Conservation (phyloP, 768 basidiomycete species). For the Panellus pusillus region DNA sequence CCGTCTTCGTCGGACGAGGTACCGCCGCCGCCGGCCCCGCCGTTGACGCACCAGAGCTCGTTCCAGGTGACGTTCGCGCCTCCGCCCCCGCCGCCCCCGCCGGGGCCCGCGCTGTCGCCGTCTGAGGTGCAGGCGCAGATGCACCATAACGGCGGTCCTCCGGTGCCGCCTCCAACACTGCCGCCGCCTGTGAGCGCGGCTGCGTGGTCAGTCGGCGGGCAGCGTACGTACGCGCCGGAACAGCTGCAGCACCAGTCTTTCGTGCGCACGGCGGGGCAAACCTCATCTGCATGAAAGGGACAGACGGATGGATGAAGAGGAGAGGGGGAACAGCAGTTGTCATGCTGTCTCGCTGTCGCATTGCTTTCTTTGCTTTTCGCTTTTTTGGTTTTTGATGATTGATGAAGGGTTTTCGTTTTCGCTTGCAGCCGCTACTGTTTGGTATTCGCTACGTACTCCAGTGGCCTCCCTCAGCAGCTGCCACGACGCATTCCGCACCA, state of each 20-base stretch:
- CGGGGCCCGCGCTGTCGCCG: constrained; percentile 19
- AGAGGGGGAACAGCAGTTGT: background rate
- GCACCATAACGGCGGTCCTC: constrained; percentile 3
- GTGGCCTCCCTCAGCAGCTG: no score
- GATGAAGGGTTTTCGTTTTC: no score
- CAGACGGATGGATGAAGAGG: background rate
- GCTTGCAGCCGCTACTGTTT: no score
- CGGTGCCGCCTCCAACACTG: background rate
- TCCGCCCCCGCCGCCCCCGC: constrained; percentile 17
- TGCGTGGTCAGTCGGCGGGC: constrained; percentile 23
- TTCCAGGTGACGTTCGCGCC: constrained; percentile 52
- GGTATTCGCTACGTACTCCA: no score
- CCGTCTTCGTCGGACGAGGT: constrained; percentile 26
- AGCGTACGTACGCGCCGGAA: constrained; percentile 28
- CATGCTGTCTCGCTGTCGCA: constrained; percentile 5
- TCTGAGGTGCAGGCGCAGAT: constrained; percentile 25
- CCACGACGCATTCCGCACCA: no score
- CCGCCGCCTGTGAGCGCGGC: constrained; percentile 22
- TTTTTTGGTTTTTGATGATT: no score
- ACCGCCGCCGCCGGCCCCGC: constrained; percentile 16
- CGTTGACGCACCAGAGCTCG: constrained; percentile 53
- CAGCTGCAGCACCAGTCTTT: constrained; percentile 47
- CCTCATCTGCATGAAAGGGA: constrained; percentile 2
- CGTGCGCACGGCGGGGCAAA: constrained; percentile 33
- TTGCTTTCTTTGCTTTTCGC: constrained; percentile 3